Percentiles rank a stretch among this genome's conserved stretches.
Conservation (phyloP, 306 rosid genomes). For the Vachellia collinsii region DNA sequence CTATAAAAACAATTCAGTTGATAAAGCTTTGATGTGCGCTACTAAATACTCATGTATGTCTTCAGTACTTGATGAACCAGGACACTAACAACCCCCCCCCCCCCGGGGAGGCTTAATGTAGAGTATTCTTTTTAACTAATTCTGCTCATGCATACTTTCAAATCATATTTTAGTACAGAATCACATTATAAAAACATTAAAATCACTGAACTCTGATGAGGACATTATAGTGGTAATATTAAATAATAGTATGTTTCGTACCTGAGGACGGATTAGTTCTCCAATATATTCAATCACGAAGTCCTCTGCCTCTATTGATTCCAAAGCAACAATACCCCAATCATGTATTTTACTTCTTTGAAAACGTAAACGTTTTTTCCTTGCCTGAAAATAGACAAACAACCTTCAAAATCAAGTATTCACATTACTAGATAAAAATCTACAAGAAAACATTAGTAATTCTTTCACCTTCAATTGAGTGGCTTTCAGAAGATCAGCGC, state of each 20-base stretch:
- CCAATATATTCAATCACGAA: slow-evolving; percentile 97
- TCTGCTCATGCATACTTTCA: not conserved
- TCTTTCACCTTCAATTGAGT: slow-evolving; percentile 85
- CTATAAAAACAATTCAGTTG: not conserved
- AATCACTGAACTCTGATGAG: slow-evolving; percentile 15
- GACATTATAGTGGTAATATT: slow-evolving; percentile 1
- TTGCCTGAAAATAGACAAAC: slow-evolving; percentile 60
- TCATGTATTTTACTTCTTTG: slow-evolving; percentile 97
- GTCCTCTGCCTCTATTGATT: slow-evolving; percentile 95
- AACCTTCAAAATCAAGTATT: slow-evolving; percentile 25
- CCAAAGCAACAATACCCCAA: slow-evolving; percentile 97
- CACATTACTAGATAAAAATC: slow-evolving; percentile 24
- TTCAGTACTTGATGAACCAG: slow-evolving; percentile 76
- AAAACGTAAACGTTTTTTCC: slow-evolving; percentile 83
- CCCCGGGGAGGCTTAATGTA: no score
- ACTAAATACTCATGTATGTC: not conserved
- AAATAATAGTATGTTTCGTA: slow-evolving; percentile 32
- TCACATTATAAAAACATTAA: slow-evolving; percentile 16
- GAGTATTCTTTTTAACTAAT: slow-evolving; percentile 3
- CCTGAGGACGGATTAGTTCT: slow-evolving; percentile 94
- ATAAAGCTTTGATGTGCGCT: not conserved
- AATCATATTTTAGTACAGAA: slow-evolving; percentile 13
- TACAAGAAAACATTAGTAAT: slow-evolving; percentile 20
- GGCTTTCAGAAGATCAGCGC: slow-evolving; percentile 95
- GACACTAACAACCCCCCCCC: no score